Conservation (phyloP, 169 alveolate genomes). For the Eimeria praecox region DNA sequence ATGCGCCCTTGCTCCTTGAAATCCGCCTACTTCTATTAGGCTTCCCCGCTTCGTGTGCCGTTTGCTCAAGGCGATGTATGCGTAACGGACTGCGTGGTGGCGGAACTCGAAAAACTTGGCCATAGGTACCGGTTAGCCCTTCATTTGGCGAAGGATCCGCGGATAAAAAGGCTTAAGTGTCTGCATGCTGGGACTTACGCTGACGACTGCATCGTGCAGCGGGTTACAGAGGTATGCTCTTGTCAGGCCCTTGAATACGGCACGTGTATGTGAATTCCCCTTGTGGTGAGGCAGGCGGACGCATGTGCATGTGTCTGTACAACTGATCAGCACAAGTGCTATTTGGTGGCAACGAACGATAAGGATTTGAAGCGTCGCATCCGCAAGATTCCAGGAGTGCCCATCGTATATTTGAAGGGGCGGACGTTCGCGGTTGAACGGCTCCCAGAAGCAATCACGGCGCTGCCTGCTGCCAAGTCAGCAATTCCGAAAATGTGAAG, state of each 20-base stretch:
- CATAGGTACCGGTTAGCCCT: constrained; percentile 98
- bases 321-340: constrained; percentile 95
- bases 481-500: constrained; percentile 26
- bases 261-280: background rate
- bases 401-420: constrained; percentile 97
- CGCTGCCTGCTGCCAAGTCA: constrained; percentile 70
- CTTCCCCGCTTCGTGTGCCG: background rate
- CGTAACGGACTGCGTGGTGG: constrained; percentile 99
- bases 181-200: constrained; percentile 99
- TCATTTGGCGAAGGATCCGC: constrained; percentile 96
- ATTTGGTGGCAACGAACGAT: constrained; percentile 99
- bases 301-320: constrained; percentile 10
- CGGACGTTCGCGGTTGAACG: constrained; percentile 98
- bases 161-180: constrained; percentile 97
- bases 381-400: constrained; percentile 99
- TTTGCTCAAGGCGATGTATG: constrained; percentile 91
- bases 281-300: background rate
- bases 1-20: too few species aligned
- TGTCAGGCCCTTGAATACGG: background rate
- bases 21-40: background rate
- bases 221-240: constrained; percentile 90
- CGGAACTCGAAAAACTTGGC: constrained; percentile 99
- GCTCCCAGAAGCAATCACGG: constrained; percentile 95
- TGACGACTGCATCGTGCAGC: constrained; percentile 99
- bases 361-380: constrained; percentile 98